Percentiles rank a stretch among this genome's conserved stretches.
Evolutionary conservation across 2,329 filamentous ascomycete species (phyloP).

Genomic region (Penicillium verrucosum): DNA sequence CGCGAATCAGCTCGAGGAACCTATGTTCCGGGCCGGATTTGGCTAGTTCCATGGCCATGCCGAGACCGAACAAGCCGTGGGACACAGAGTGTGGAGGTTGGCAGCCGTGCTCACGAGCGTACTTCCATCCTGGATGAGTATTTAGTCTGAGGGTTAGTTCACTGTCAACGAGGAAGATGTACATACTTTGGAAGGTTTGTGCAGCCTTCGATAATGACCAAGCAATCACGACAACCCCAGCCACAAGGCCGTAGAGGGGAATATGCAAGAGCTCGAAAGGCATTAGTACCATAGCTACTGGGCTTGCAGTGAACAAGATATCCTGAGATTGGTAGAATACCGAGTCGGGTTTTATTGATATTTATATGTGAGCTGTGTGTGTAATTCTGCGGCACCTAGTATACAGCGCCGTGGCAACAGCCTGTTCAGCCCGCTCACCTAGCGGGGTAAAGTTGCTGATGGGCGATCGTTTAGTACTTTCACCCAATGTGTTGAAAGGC

Average conservation of each 20-base stretch:
- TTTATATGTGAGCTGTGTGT: background rate
- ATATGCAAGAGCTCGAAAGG: background rate
- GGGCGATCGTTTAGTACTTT: background rate
- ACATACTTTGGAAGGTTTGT: background rate
- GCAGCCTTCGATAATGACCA: background rate
- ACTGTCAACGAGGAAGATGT: background rate
- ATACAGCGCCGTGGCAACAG: background rate
- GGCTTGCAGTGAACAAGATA: background rate
- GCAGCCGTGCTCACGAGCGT: constrained; percentile 3
- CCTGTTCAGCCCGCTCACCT: background rate
- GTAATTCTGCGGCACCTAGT: background rate
- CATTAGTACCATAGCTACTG: background rate
- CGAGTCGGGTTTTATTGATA: background rate
- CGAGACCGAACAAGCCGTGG: constrained; percentile 2
- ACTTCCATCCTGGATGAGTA: background rate
- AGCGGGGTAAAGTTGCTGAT: background rate
- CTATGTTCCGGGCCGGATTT: constrained; percentile 1
- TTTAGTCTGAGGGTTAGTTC: background rate
- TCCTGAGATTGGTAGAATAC: background rate
- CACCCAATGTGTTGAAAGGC: background rate
- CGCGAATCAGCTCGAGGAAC: constrained; percentile 5
- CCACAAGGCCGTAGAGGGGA: background rate
- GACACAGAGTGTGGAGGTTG: background rate
- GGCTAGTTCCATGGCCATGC: constrained; percentile 2
- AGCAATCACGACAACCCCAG: background rate